Evolutionary conservation across 768 basidiomycete species (phyloP).

Genomic region (Mycena vitilis): DNA sequence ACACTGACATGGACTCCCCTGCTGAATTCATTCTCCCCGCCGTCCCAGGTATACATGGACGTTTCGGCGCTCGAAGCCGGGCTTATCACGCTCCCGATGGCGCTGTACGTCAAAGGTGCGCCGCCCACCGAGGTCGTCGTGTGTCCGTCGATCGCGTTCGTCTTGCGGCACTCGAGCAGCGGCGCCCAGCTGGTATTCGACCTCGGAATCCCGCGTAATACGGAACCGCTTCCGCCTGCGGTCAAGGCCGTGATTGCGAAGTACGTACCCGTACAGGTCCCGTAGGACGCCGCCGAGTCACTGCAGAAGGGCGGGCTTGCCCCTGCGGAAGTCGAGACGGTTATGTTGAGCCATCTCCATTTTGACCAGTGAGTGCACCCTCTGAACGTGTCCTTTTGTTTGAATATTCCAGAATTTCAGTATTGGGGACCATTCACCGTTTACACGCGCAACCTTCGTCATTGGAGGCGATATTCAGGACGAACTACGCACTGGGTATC

Average conservation of each 20-base stretch:
- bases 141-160: constrained; percentile 63
- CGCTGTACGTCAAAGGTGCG: constrained; percentile 48
- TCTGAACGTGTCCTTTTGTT: too few relatives aligned
- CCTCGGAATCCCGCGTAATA: constrained; percentile 63
- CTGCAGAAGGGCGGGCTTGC: constrained; percentile 58
- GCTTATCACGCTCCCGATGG: constrained; percentile 50
- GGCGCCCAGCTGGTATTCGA: constrained; percentile 61
- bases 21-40: constrained; percentile 45
- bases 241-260: constrained; percentile 36
- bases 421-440: constrained; percentile 53
- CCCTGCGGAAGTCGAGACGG: constrained; percentile 56
- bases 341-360: constrained; percentile 65
- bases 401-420: constrained; percentile 1
- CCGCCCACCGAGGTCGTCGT: constrained; percentile 41
- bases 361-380: constrained; percentile 67
- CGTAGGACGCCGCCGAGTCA: constrained; percentile 58
- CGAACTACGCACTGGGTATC: background rate
- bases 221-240: constrained; percentile 52
- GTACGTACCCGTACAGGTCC: constrained; percentile 33
- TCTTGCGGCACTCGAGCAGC: constrained; percentile 58
- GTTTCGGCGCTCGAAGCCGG: constrained; percentile 70
- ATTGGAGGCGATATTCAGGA: background rate
- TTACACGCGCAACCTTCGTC: background rate
- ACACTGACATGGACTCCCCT: too few relatives aligned
- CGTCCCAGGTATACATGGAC: constrained; percentile 60